Base-by-base conservation (phyloP, 768 basidiomycete genomes). In the Rhodocollybia butyracea region DNA sequence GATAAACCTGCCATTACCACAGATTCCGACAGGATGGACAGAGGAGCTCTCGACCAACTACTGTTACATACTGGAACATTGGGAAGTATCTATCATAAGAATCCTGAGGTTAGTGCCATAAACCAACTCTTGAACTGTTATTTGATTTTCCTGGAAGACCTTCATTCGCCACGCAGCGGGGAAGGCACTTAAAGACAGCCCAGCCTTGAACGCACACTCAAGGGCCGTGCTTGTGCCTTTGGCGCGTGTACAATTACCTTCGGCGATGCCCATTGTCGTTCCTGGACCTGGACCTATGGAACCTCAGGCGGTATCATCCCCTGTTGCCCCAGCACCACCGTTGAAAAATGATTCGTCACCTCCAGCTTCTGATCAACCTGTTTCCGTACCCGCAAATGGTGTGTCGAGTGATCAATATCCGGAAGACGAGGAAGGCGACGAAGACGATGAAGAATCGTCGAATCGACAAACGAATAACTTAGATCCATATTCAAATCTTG, bases 1-100 rank as follows among this genome's bases (percentile, higher is more conserved):
- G 92, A 94, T 62, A 97, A 97, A 64, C 97, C 97, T 29, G 79
- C 94, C 2, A 98, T 99, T 60, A 95, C 94, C n/a, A 98, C 93
- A 2, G 96, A 98, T 68, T 92, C 94, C 3, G 97, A 99, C 65
- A 78, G 93, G 53, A 97, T 99, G 93, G 96, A 98, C 64, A 84
- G 95, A 62, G 93, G 94, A 17, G 89, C 95, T 46, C 81, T 99
- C 39, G 97, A 99, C 71, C 95, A 98, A 64, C 77, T 99, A 12
- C 72, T 99, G 40, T 71, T 99, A 30, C 94, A 98, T 69, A 94
- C 96, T 0, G 96, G 92, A 5, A 94, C 92, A 12, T 73, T 98
- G 27, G 90, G 94, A 26, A 95, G 93, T 57, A 96, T 99, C 56
- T 99, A 98, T 70, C 96, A 98, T 76, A 97, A 98, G 74, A 94